Evolutionary conservation across 768 basidiomycete genomes (phyloP), one percentile per base, ranked within the genome.

Genomic region (Suillus subluteus): DNA sequence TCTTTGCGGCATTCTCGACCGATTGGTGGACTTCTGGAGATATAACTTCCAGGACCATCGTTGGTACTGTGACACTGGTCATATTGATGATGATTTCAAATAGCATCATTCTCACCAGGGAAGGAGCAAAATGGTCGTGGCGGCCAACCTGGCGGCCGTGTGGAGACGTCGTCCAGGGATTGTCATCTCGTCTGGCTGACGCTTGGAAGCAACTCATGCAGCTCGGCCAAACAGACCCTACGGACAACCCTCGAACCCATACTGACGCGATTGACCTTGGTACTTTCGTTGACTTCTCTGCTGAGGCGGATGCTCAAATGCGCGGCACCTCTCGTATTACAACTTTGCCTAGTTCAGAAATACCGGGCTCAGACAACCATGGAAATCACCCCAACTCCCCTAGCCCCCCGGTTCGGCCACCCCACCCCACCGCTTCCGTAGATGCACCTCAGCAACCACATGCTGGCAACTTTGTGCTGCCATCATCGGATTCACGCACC

Each of bases 21-120:
- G 72, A 79, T 64, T 78, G 76, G 74, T 73, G 62, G 30, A 62
- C 62, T 63, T 46, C 68, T 30, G 59, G 46, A 9, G 11, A 68
- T 15, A 56, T 4, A 5, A 13, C 6, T 8, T 67, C 65, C 6
- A 79, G 71, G 32, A 63, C 68, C 9, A 56, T 79, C 3, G 75
- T 80, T 1, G 82, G 78, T 8, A 63, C 64, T 3, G 67, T 76
- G 11, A 80, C 77, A 72, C 35, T 71, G 11, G 56, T 72, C 0
- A 71, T 79, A 12, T 69, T 71, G 4, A 48, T 76, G 9, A 75
- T 85, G 52, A 78, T 84, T 43, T 50, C 74, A 4, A 87, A 84
- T 82, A 82, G 82, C 65, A 79, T 86, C 43, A 79, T 79, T 73
- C 71, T 61, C 18, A 65, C 71, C 48, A 66, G 69, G 48, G 72